Evolutionary conservation across 768 basidiomycete genomes (phyloP).

Genomic region (Boletus tylopilopsis): DNA sequence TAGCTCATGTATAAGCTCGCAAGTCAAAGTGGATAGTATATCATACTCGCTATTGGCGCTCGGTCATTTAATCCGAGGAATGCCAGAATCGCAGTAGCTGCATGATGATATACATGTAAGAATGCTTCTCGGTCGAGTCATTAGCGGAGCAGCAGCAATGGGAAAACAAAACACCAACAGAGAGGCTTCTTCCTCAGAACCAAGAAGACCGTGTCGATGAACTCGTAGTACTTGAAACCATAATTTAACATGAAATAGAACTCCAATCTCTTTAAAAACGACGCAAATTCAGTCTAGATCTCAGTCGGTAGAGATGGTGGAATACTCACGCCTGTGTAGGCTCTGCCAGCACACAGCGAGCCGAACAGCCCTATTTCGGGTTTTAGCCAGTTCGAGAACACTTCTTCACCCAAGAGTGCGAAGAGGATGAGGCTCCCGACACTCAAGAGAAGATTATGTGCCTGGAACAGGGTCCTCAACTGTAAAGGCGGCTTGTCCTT

Average conservation of each 20-base stretch:
- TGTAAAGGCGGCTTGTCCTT: slow-evolving; percentile 65
- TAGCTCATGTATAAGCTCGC: slow-evolving; percentile 33
- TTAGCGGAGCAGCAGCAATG: slow-evolving; percentile 1
- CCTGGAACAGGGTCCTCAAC: slow-evolving; percentile 75
- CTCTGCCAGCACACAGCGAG: slow-evolving; percentile 63
- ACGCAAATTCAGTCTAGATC: no score
- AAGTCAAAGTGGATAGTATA: neutral
- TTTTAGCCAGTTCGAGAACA: slow-evolving; percentile 71
- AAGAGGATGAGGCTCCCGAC: slow-evolving; percentile 76
- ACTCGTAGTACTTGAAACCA: slow-evolving; percentile 93
- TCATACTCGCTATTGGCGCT: slow-evolving; percentile 72
- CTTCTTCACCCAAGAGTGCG: slow-evolving; percentile 81
- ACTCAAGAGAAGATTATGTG: slow-evolving; percentile 85
- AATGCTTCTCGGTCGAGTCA: slow-evolving; percentile 53
- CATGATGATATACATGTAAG: slow-evolving; percentile 97
- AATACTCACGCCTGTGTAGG: slow-evolving; percentile 79
- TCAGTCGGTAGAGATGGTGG: neutral
- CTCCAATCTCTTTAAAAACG: slow-evolving; percentile 64
- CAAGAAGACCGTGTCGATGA: slow-evolving; percentile 92
- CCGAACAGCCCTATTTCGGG: slow-evolving; percentile 72
- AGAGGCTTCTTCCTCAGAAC: slow-evolving; percentile 96
- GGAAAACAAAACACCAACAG: slow-evolving; percentile 45
- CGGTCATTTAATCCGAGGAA: slow-evolving; percentile 88
- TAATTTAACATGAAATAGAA: slow-evolving; percentile 98
- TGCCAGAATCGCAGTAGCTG: slow-evolving; percentile 90